Conservation (phyloP, 2,329 filamentous ascomycete species). For the Epichloe glyceriae region DNA sequence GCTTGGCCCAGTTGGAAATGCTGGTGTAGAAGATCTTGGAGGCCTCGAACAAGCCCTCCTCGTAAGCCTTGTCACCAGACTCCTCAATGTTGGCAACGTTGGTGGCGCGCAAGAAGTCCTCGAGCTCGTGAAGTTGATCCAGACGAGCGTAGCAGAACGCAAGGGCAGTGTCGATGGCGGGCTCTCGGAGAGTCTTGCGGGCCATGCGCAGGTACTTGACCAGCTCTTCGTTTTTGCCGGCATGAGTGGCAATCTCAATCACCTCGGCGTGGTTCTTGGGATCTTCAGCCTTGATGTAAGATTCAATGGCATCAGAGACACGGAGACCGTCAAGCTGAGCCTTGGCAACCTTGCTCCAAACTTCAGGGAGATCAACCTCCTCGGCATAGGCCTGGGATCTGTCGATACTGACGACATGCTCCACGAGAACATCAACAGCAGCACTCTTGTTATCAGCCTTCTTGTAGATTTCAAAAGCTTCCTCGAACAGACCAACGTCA, state of each 20-base stretch:
- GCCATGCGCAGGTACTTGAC: conserved; percentile 96
- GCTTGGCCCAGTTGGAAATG: conserved; percentile 99
- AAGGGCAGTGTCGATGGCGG: conserved; percentile 82
- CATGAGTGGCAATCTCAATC: conserved; percentile 87
- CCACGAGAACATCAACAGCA: conserved; percentile 83
- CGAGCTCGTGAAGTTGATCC: conserved; percentile 81
- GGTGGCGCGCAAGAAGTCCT: conserved; percentile 85
- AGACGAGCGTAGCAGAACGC: conserved; percentile 90
- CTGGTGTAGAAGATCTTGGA: conserved; percentile 98
- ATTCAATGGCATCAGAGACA: conserved; percentile 84
- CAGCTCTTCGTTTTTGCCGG: conserved; percentile 94
- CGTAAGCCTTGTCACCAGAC: conserved; percentile 95
- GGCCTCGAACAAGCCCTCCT: conserved; percentile 85
- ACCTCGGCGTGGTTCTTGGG: conserved; percentile 90
- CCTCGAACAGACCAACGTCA: conserved; percentile 86
- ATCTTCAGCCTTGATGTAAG: conserved; percentile 91
- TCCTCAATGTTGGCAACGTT: conserved; percentile 95
- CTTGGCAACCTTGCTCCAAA: conserved; percentile 98
- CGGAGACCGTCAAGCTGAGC: conserved; percentile 93
- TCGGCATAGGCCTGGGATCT: conserved; percentile 93
- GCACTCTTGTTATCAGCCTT: conserved; percentile 83
- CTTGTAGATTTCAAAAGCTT: conserved; percentile 98
- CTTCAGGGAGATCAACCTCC: conserved; percentile 81
- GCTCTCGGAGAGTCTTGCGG: conserved; percentile 88
- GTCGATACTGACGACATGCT: conserved; percentile 96